Evolutionary conservation across 805 yeast species (phyloP), one percentile per base, ranked within the genome.

Genomic region (Zygoascus ofunaensis): DNA sequence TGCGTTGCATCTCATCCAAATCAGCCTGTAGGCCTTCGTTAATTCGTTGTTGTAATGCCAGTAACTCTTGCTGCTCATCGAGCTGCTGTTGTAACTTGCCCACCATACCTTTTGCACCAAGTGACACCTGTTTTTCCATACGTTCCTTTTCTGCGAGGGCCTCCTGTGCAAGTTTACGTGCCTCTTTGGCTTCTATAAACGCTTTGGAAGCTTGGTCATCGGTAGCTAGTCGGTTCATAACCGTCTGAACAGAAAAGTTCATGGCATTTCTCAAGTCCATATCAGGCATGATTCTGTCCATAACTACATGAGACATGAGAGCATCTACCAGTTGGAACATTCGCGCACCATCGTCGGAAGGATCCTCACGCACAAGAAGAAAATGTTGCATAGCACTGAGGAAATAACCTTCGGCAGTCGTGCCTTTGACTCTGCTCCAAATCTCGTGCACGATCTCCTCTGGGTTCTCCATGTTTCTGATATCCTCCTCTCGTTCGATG

Each of bases 201-300:
- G 95, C 94, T 48, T 82, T 72, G 42, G 79, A 70, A 10, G 94
- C 94, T 63, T 81, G 80, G 43, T 86, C 94, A 59, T 90, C 96
- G 0, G 95, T 84, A 52, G 80, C 79, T 56, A 89, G 70, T 22
- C 83, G 73, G 36, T 86, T 79, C 47, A 77, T 70, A 38, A 90
- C 66, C 44, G 78, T 70, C 55, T 84, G 87, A 30, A 89, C 79
- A 1, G 94, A 85, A 39, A 83, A 76, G 43, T 82, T 84, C 51
- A 86, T 71, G 14, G 85, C 77, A n/a, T 79, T 70, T 39, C 79
- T 82, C 42, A 75, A 74, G 8, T 72, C 69, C 47, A 72, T 72
- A 41, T 62, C 63, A 1, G 66, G 64, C 44, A 54, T 46, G 55
- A 62, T 65, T 10, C 73, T 61, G 32, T 73, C 78, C 63, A 70